These are phyloP conservation scores for Ulmus americana DNA, from an alignment of 331 rosid genomes.

Conservation along the genomic window DNA sequence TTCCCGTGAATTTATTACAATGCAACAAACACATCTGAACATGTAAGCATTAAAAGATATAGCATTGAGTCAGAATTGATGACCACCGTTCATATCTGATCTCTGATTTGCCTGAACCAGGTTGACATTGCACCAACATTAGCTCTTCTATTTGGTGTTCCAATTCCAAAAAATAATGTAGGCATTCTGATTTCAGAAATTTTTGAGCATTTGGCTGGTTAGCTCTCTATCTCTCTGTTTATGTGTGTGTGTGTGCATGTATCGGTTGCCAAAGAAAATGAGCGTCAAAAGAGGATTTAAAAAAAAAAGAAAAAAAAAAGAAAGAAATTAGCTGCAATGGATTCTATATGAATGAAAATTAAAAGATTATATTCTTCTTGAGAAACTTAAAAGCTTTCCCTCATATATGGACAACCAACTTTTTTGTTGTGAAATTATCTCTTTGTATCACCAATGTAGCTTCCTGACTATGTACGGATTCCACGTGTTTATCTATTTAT, in stretches of 20 bases:
- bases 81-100: not conserved
- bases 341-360: no score
- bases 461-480: not conserved
- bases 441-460: not conserved
- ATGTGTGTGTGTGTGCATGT: no score
- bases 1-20: not conserved
- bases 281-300: not conserved
- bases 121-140: slow-evolving; percentile 84
- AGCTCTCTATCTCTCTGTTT: slow-evolving; percentile 18
- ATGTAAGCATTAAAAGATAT: not conserved
- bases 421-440: not conserved
- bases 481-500: not conserved
- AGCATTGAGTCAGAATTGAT: not conserved
- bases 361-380: no score
- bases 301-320: not conserved
- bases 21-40: not conserved
- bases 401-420: no score
- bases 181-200: slow-evolving; percentile 60
- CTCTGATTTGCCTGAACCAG: slow-evolving; percentile 33
- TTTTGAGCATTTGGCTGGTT: slow-evolving; percentile 54
- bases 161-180: slow-evolving; percentile 80
- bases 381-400: no score
- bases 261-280: not conserved
- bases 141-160: slow-evolving; percentile 81
- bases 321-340: not conserved